Evolutionary conservation across 768 basidiomycete genomes (phyloP), one percentile per base, ranked within the genome.

Genomic region (Nevesoporus exiguus): DNA sequence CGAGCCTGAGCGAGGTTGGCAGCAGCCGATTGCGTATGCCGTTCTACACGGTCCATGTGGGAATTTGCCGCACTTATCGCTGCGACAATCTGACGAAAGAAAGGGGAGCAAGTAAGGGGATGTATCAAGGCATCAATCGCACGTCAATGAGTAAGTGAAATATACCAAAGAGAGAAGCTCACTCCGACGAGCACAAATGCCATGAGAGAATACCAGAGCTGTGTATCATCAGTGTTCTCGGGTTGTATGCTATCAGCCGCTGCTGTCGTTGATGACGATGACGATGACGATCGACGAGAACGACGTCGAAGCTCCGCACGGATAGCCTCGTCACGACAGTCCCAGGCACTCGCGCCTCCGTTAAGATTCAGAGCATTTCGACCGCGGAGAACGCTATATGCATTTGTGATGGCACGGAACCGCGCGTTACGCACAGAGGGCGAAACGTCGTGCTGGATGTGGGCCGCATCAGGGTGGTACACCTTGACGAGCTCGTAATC

Each of bases 401-500:
- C 84, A 8, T 76, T 72, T 8, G 79, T 78, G 46, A 90, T 81
- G 39, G 79, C 73, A 51, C 84, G 85, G 60, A 90, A 91, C 3
- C 81, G 80, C 7, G 75, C 71, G 54, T 84, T 85, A 8, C 82
- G 78, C 45, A 77, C 67, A 4, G 63, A 47, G 7, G 80, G 64
- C 1, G 80, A 65, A 19, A 83, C 55, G 19, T 60, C 51, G 7
- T 75, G 75, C 25, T 75, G 73, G 10, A 71, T 65, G 11, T 39
- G 56, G 3, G 75, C 71, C 3, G 82, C 81, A 65, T 91, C 88
- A 3, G 89, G 88, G 62, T 91, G 89, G 63, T 89, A 80, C 10
- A 75, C 65, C 42, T 84, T 82, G 36, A 86, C 88, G 37, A 90
- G 79, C 29, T 90, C 88, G 61, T 84, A 89, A 66, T 90, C 88